Base-by-base conservation (phyloP, 2,329 filamentous ascomycete species). In the Aspergillus sclerotialis region DNA sequence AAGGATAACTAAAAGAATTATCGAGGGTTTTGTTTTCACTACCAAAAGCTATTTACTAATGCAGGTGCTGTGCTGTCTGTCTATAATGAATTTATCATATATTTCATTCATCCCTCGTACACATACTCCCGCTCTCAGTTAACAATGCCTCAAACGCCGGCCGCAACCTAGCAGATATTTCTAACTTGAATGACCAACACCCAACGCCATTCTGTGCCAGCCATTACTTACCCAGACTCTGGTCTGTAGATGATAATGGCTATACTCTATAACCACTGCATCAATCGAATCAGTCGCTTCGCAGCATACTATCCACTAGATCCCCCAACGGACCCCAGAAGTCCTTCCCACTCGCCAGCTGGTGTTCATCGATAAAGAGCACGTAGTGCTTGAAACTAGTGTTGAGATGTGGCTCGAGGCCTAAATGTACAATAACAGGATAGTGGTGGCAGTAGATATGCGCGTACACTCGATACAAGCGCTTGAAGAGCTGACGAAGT, bases 361-460 rank as follows among this genome's bases (percentile, higher is more conserved):
- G 80, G 65, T 96, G 92, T 73, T 98, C 93, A 61, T 98, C 89
- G 49, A 98, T 88, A 65, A 98, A 98, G 39, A 98, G 76, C 43
- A 98, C 92, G 57, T 96, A 98, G 65, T 98, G 92, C 75, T 98
- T 98, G 78, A 98, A 98, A 67, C 87, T 94, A 10, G 92, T 98
- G 67, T 98, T 98, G 46, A 98, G 76, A 64, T 98, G 92, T 28
- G 93, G 89, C 65, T 98, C 92, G 38, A 98, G 76, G 14, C 92
- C 92, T 25, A 98, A 76, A 60, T 95, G 88, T 39, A 93, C 84
- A 49, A 98, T 83, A 47, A 98, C 89, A 23, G 89, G 89, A 67
- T 98, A 98, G 69, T 98, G 92, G 65, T 98, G 92, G 71, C 93
- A 98, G 77, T 98, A 98, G 52, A 98, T 94, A 68, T 98, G 92